Base-by-base conservation (phyloP, 192 early-diverging fungal genomes). In the Backusella sp. region DNA sequence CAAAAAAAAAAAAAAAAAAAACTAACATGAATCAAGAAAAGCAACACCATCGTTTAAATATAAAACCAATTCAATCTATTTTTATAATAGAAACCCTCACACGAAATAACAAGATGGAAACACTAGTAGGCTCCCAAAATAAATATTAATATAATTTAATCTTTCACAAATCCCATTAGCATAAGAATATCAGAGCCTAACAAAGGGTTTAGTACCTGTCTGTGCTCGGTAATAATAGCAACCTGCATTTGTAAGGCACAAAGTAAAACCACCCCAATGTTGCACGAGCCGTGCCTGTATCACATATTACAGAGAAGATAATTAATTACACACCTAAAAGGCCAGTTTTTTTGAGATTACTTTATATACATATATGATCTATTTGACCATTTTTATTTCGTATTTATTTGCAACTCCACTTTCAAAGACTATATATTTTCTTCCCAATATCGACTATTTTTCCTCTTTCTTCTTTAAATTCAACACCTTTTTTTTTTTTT, bases 351-450 rank as follows among this genome's bases (percentile, higher is more conserved):
- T 14, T 62, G 23, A 62, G 28, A 62, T 62, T 62, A 14, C 11
- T 62, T 62, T 62, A 26, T 62, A 26, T 62, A 62, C 56, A 62
- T 62, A 62, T 62, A 28, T 62, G 23, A 62, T 62, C 23, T 62
- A 62, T 28, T 62, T 62, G 56, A 26, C 56, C 56, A 62, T 62
- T 62, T 62, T 62, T 62, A 26, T 62, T 56, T 62, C 56, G 56
- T 62, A 28, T 62, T 62, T 59, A 59, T 59, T 62, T 62, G 11
- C 56, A 62, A 62, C 56, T 62, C 56, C 56, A 62, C 56, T 62
- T 62, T 62, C 23, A 28, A 39, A 28, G 12, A 3, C 56, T 62
- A 62, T 62, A 62, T 62, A 62, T 62, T 62, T 62, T 62, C 21
- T 62, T 26, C 56, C 56, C 26, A 26, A 62, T 62, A 23, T 62